These are phyloP conservation scores for Canna indica DNA, from an alignment of 176 grass and related monocot genomes.

Conservation along the genomic window DNA sequence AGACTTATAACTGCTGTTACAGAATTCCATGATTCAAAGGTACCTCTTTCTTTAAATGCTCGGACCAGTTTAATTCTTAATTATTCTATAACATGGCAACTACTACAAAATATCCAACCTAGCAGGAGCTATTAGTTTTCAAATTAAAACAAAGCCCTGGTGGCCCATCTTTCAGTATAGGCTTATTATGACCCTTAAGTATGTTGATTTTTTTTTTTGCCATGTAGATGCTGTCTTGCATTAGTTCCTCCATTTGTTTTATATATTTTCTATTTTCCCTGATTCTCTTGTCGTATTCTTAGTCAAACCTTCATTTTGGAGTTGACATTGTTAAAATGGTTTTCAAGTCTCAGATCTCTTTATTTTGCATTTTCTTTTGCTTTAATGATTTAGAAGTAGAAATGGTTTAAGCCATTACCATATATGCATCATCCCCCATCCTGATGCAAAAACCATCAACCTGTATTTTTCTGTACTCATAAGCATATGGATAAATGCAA, in stretches of 20 bases:
- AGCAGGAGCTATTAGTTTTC: background rate
- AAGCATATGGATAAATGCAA: too few relatives aligned
- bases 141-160: background rate
- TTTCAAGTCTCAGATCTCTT: background rate
- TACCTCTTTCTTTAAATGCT: background rate
- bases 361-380: background rate
- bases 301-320: too few relatives aligned
- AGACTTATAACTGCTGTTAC: slow-evolving; percentile 68
- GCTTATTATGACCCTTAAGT: background rate
- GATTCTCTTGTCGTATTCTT: too few relatives aligned
- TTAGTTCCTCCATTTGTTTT: too few relatives aligned
- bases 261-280: too few relatives aligned
- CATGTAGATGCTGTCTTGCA: too few relatives aligned
- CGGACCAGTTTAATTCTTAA: background rate
- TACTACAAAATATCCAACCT: background rate
- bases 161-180: background rate
- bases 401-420: background rate
- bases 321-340: background rate
- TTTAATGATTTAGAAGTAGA: background rate
- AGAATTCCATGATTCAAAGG: slow-evolving; percentile 65
- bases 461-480: background rate
- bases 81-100: background rate
- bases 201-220: too few relatives aligned
- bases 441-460: background rate
- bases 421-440: background rate